phyloP scores from a whole-genome alignment of 805 yeast genomes.

The Debaryomyces castellii region DNA sequence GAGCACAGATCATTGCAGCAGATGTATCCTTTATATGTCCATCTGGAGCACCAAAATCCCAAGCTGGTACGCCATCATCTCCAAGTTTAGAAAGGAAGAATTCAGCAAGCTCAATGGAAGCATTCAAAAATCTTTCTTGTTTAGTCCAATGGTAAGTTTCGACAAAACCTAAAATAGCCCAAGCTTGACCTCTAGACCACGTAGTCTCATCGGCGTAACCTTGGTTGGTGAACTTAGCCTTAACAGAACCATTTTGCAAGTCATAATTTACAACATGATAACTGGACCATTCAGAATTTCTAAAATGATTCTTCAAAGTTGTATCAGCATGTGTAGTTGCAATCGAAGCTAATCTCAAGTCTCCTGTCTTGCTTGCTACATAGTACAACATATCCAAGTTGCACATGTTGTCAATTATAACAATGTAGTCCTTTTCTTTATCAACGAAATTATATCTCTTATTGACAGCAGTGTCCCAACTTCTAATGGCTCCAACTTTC shows the following conservation, averaged over 20 bases:
- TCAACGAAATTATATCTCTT: constrained; percentile 14
- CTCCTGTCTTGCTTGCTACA: constrained; percentile 24
- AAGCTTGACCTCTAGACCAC: constrained; percentile 33
- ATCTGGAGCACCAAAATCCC: constrained; percentile 29
- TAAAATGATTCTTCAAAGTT: constrained; percentile 20
- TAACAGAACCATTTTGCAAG: constrained; percentile 15
- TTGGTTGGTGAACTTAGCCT: constrained; percentile 24
- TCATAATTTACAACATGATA: constrained; percentile 25
- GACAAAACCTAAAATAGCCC: constrained; percentile 29
- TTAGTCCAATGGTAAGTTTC: constrained; percentile 23
- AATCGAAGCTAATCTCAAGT: constrained; percentile 17
- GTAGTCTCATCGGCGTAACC: constrained; percentile 24
- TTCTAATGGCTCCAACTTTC: constrained; percentile 19
- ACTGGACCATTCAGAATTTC: constrained; percentile 18
- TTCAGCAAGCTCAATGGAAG: constrained; percentile 20
- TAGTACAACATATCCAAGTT: constrained; percentile 23
- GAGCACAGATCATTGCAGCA: constrained; percentile 26
- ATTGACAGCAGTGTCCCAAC: constrained; percentile 23
- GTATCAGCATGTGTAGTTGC: constrained; percentile 31
- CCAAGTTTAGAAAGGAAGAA: constrained; percentile 19
- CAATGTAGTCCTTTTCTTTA: constrained; percentile 19
- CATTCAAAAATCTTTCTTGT: constrained; percentile 20
- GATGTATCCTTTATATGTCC: constrained; percentile 20
- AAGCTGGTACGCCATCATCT: constrained; percentile 21
- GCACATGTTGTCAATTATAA: constrained; percentile 24